These are phyloP conservation scores for Candida sp. DNA, from an alignment of 1,139 yeast species.

Conservation along the genomic window DNA sequence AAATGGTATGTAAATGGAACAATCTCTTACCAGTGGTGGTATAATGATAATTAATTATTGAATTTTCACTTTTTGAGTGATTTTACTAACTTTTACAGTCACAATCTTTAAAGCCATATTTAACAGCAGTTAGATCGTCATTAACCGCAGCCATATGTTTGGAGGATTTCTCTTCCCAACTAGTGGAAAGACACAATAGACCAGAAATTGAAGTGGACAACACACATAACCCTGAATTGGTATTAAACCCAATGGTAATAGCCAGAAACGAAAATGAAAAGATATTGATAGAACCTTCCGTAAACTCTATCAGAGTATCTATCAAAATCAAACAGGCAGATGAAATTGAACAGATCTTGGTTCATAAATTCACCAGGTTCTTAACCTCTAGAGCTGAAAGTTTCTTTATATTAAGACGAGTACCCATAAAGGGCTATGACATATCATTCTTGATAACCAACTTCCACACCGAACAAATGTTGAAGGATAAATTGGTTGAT, in stretches of 20 bases:
- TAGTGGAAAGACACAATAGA: slow-evolving; percentile 94
- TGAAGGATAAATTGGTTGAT: slow-evolving; percentile 92
- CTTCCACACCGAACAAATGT: slow-evolving; percentile 93
- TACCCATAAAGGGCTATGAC: slow-evolving; percentile 88
- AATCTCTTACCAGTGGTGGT: no score
- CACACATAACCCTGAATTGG: slow-evolving; percentile 67
- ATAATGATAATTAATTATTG: no score
- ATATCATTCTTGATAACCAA: slow-evolving; percentile 92
- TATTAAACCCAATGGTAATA: slow-evolving; percentile 85
- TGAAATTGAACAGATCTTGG: slow-evolving; percentile 92
- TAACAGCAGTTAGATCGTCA: slow-evolving; percentile 91
- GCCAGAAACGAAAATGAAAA: slow-evolving; percentile 93
- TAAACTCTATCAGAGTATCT: slow-evolving; percentile 85
- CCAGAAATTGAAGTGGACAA: slow-evolving; percentile 89
- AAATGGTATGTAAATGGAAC: neutral
- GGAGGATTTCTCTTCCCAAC: slow-evolving; percentile 92
- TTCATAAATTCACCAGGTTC: slow-evolving; percentile 90
- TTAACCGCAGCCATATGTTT: slow-evolving; percentile 93
- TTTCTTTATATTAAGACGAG: slow-evolving; percentile 87
- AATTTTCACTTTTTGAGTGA: slow-evolving; percentile 3
- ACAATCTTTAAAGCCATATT: slow-evolving; percentile 93
- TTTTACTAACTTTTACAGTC: slow-evolving; percentile 38
- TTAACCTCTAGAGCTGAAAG: slow-evolving; percentile 95
- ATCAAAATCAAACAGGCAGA: slow-evolving; percentile 96
- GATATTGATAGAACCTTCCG: slow-evolving; percentile 90